Conservation (phyloP, 176 grass and related monocot species). For the Pontederia paniculata region DNA sequence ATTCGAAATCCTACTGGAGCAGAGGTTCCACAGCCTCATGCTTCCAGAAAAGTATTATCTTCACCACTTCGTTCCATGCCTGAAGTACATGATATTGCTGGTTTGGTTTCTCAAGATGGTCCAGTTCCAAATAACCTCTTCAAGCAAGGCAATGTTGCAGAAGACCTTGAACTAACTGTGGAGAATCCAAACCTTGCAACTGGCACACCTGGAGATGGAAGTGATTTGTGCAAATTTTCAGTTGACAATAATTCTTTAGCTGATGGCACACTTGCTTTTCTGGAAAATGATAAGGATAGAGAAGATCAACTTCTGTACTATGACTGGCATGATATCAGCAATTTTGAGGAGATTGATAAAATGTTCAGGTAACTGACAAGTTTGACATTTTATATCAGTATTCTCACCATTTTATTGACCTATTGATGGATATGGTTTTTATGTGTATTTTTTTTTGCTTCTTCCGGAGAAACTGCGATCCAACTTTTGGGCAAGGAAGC, state of each 20-base stretch:
- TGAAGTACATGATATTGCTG: background rate
- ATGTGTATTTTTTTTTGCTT: slow-evolving; percentile 6
- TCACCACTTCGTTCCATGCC: background rate
- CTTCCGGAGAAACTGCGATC: slow-evolving; percentile 30
- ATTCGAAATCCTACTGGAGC: background rate
- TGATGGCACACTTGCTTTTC: background rate
- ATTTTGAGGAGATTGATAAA: slow-evolving; percentile 31
- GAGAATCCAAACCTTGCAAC: background rate
- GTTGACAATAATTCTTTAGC: slow-evolving; percentile 1
- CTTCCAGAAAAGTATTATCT: background rate
- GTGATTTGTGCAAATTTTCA: slow-evolving; percentile 2
- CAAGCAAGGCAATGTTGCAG: slow-evolving; percentile 4
- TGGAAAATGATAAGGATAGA: slow-evolving; percentile 14
- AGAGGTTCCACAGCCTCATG: background rate
- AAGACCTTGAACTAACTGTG: background rate
- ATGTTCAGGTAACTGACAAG: slow-evolving; percentile 25
- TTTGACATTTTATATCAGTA: background rate
- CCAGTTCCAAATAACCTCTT: background rate
- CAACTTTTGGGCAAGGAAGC: slow-evolving; percentile 31
- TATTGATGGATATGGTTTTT: background rate
- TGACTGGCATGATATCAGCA: slow-evolving; percentile 30
- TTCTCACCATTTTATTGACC: background rate
- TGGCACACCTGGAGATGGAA: background rate
- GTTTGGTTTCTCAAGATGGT: slow-evolving; percentile 1
- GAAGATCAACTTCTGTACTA: slow-evolving; percentile 17